These are phyloP conservation scores for Ustilago bromivora DNA, from an alignment of 1,284 basidiomycete species.

Conservation along the genomic window DNA sequence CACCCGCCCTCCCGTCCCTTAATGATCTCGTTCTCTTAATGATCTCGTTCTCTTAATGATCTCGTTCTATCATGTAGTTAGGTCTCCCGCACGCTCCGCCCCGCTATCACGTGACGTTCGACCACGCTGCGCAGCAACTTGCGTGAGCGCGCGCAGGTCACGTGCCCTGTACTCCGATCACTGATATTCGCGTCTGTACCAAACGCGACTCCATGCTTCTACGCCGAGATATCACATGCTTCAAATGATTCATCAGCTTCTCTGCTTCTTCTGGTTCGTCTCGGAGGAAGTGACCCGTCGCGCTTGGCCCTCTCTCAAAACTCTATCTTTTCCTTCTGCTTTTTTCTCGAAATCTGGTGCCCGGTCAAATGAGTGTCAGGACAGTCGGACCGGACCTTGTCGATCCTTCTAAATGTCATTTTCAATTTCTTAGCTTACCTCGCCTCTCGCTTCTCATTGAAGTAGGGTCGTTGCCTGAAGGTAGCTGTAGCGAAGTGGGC, in stretches of 20 bases:
- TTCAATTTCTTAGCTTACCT: not conserved
- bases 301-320: not conserved
- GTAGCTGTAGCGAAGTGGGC: not conserved
- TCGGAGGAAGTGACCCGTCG: not conserved
- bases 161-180: too few species aligned
- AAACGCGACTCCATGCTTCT: not conserved
- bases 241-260: too few species aligned
- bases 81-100: too few species aligned
- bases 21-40: too few species aligned
- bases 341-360: constrained; percentile 1
- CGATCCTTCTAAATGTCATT: constrained; percentile 13
- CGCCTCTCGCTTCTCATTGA: not conserved
- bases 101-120: too few species aligned
- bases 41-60: too few species aligned
- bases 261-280: not conserved
- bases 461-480: not conserved
- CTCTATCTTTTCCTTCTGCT: not conserved
- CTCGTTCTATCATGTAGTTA: too few species aligned
- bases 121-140: too few species aligned
- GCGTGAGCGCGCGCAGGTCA: too few species aligned
- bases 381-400: constrained; percentile 11
- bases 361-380: constrained; percentile 6
- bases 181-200: not conserved
- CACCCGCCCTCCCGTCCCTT: too few species aligned
- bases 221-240: too few species aligned